Percentiles rank a stretch among this genome's conserved stretches.
These are phyloP conservation scores for Salix suchowensis DNA, from an alignment of 345 rosid genomes.

Conservation along the genomic window DNA sequence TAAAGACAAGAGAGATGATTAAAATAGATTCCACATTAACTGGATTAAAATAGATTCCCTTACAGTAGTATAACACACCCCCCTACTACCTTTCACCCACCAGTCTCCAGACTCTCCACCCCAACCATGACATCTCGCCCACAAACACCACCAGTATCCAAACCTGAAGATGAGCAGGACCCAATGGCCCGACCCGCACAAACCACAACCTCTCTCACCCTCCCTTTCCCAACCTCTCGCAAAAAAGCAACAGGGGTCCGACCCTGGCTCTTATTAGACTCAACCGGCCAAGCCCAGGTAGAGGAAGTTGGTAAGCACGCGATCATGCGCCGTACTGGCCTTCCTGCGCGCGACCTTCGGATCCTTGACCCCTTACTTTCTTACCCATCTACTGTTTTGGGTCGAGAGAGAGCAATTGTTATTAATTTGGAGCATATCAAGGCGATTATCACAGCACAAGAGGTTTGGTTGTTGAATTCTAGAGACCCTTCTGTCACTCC, in stretches of 20 bases:
- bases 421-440: conserved; percentile 89
- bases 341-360: conserved; percentile 86
- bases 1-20: no score
- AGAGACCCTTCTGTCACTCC: conserved; percentile 76
- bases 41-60: no score
- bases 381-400: conserved; percentile 80
- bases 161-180: conserved; percentile 14
- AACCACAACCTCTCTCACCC: not conserved
- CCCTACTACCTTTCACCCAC: not conserved
- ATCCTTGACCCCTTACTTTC: conserved; percentile 86
- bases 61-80: not conserved
- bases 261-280: conserved; percentile 59
- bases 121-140: conserved; percentile 13
- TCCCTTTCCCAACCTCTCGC: conserved; percentile 23
- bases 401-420: conserved; percentile 84
- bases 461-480: conserved; percentile 75
- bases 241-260: conserved; percentile 68
- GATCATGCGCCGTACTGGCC: conserved; percentile 92
- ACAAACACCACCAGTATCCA: not conserved
- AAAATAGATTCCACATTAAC: no score
- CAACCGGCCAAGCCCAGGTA: conserved; percentile 49
- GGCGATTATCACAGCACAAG: conserved; percentile 88
- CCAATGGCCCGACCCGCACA: conserved; percentile 4
- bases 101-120: not conserved
- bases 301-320: conserved; percentile 75